phyloP scores from a whole-genome alignment of 257 asterid genomes.

The Salvia splendens region DNA sequence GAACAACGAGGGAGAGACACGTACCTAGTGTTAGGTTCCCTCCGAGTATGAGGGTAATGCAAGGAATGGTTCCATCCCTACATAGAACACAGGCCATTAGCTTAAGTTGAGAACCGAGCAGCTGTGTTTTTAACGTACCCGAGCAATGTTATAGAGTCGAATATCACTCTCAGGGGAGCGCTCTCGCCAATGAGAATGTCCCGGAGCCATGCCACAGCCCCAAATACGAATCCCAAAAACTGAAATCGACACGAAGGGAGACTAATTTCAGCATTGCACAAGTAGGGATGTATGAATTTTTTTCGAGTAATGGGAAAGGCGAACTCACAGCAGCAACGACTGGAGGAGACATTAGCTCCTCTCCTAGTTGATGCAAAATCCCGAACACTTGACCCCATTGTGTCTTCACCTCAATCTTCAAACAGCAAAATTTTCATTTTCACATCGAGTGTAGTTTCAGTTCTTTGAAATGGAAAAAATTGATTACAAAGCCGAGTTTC shows the following conservation, averaged over 20 bases:
- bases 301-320: background rate
- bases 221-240: slow-evolving; percentile 67
- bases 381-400: slow-evolving; percentile 28
- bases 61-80: slow-evolving; percentile 90
- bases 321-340: slow-evolving; percentile 70
- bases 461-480: background rate
- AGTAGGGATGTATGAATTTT: background rate
- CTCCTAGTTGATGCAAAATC: slow-evolving; percentile 47
- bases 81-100: background rate
- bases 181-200: slow-evolving; percentile 61
- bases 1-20: background rate
- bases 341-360: slow-evolving; percentile 76
- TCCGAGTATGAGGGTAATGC: slow-evolving; percentile 87
- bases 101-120: background rate
- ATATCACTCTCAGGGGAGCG: slow-evolving; percentile 73
- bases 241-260: slow-evolving; percentile 28
- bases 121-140: slow-evolving; percentile 45
- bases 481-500: background rate
- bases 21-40: slow-evolving; percentile 85
- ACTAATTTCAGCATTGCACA: background rate
- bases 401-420: slow-evolving; percentile 32
- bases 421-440: background rate
- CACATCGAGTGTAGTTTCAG: background rate
- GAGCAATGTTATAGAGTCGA: slow-evolving; percentile 58
- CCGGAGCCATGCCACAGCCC: slow-evolving; percentile 60